Evolutionary conservation across 257 asterid species (phyloP).

Genomic region (Penstemon eatonii): DNA sequence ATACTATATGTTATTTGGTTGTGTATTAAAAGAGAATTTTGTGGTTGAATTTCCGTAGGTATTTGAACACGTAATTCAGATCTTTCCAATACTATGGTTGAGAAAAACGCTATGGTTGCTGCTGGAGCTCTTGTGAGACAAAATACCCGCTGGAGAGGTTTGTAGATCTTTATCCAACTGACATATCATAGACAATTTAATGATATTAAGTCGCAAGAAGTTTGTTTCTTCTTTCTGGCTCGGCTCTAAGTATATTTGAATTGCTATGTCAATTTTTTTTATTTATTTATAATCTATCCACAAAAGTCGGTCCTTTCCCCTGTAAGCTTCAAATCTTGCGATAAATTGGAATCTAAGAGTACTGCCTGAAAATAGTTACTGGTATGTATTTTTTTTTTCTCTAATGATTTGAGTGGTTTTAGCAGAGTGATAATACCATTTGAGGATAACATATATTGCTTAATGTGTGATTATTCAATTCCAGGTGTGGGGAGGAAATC

Average conservation of each 20-base stretch:
- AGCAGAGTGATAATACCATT: neutral
- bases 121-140: slow-evolving; percentile 99
- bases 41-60: no score
- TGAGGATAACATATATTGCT: neutral
- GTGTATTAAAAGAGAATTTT: no score
- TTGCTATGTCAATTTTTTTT: neutral
- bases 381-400: neutral
- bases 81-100: no score
- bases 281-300: neutral
- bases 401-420: slow-evolving; percentile 3
- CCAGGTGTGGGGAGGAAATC: slow-evolving; percentile 99
- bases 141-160: slow-evolving; percentile 92
- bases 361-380: slow-evolving; percentile 12
- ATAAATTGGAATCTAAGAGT: neutral
- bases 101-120: slow-evolving; percentile 97
- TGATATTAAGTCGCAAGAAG: neutral
- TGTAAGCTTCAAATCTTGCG: slow-evolving; percentile 8
- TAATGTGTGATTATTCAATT: slow-evolving; percentile 19
- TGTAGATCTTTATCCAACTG: slow-evolving; percentile 24
- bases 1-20: no score
- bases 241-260: slow-evolving; percentile 14
- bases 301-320: neutral
- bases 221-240: slow-evolving; percentile 1
- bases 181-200: neutral
- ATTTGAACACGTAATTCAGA: no score